Evolutionary conservation across 345 rosid species (phyloP), one percentile per base, ranked within the genome.

Genomic region (Ceriops decandra): DNA sequence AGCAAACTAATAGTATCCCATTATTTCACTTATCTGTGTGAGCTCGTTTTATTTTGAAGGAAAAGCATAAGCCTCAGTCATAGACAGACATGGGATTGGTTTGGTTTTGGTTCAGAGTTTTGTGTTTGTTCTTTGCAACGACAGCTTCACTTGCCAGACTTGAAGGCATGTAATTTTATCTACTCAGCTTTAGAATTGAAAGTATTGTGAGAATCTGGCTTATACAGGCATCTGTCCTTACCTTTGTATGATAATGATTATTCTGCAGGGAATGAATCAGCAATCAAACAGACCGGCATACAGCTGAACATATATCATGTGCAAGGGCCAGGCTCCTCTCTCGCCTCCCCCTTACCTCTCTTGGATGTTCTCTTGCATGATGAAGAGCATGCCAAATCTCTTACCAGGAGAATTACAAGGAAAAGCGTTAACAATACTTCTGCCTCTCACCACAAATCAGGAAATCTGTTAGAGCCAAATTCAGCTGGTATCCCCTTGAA

Each of bases 231-330:
- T 13, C 52, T 28, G 15, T 49, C 17, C 17, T 66, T 54, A 20
- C 49, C 68, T 63, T 63, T 21, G 1, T 59, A 42, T 32, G n/a
- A 53, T 19, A 59, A 11, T 54, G 1, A 15, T 6, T 32, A 30
- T 61, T 68, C 62, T 77, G 69, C 80, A 77, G 80, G 47, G 31
- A n/a, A 70, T 60, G 72, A 28, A 60, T 17, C 26, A 16, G 7
- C 52, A 56, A 68, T 8, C 63, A 70, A 67, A n/a, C 57, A 62
- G 63, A 56, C 75, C 2, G 49, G 46, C 70, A 62, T 73, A 33
- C 38, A 51, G 36, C 35, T 81, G 63, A 67, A 67, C 52, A 21
- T 81, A 38, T 70, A 72, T 67, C 82, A 81, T 61, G 82, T 73
- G 5, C 68, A 11, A 3, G 78, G 81, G 27, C 68, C 24, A 52